Evolutionary conservation across 345 rosid genomes (phyloP).

Genomic region (Brassica nigra): DNA sequence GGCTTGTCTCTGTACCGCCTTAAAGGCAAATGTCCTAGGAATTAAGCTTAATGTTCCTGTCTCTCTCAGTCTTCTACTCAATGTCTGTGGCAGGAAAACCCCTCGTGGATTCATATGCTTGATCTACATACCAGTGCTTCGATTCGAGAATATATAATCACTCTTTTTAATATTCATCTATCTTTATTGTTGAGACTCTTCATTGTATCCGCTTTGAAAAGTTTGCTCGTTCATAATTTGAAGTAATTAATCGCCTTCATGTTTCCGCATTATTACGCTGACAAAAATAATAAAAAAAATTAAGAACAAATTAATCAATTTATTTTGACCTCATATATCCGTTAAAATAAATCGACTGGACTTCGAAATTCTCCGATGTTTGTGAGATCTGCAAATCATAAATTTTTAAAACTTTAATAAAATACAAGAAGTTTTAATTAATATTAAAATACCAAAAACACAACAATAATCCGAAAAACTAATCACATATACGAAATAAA

Average conservation of each 20-base stretch:
- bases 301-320: not conserved
- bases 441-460: too few species aligned
- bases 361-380: not conserved
- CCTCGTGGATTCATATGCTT: constrained; percentile 39
- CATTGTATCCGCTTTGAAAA: not conserved
- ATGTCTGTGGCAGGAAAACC: constrained; percentile 51
- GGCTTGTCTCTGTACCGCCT: constrained; percentile 63
- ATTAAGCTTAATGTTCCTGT: constrained; percentile 55
- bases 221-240: not conserved
- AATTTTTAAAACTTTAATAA: too few species aligned
- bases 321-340: not conserved
- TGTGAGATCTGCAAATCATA: not conserved
- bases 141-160: not conserved
- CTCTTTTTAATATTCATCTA: not conserved
- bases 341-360: not conserved
- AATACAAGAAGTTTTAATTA: too few species aligned
- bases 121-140: not conserved
- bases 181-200: not conserved
- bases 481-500: too few species aligned
- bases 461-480: too few species aligned
- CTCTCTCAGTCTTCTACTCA: constrained; percentile 58
- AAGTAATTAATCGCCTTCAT: not conserved
- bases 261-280: not conserved
- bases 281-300: not conserved
- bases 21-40: constrained; percentile 59